Evolutionary conservation across 2,329 filamentous ascomycete species (phyloP), one percentile per base, ranked within the genome.

Genomic region (Xylaria sp.): DNA sequence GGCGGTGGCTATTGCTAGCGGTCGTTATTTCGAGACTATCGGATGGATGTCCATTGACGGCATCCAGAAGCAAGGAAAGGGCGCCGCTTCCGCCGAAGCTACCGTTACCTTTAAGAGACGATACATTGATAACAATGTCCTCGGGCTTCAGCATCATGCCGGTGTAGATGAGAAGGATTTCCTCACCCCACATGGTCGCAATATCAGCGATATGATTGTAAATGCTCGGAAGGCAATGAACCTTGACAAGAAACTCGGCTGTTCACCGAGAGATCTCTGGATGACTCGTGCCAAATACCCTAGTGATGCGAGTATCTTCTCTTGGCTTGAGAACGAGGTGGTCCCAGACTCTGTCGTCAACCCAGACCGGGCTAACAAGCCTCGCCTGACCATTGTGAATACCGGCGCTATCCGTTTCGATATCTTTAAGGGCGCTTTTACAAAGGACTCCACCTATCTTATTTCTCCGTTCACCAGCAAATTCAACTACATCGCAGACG

Each of bases 51-150:
- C 93, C 0, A 87, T 97, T 47, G 84, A 89, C 60, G 92, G 92
- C 33, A 70, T 86, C 57, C 69, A 75, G 43, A 80, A 79, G 67
- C 76, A 74, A 63, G 72, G 70, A 12, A 71, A 73, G 51, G 67
- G 64, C 25, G 65, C 66, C 62, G 66, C 73, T 1, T 73, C 75
- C 4, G 60, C 78, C 0, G 67, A 75, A 3, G 72, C 77, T 5
- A 75, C 77, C 0, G 78, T 87, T 45, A 83, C 81, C 1, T 97
- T 96, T 74, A 83, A 84, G 56, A 86, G 94, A 47, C 86, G 89
- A 62, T 98, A 97, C 77, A 94, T 98, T 64, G 94, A 98, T 78
- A 97, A 94, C 78, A 98, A 98, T 70, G 82, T 97, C 0, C 91
- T 87, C 64, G 95, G 93, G 0, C 84, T 96, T 62, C 85, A 94